Evolutionary conservation across 2,329 filamentous ascomycete genomes (phyloP), one percentile per base, ranked within the genome.

Genomic region (Epichloe brachyelytri): DNA sequence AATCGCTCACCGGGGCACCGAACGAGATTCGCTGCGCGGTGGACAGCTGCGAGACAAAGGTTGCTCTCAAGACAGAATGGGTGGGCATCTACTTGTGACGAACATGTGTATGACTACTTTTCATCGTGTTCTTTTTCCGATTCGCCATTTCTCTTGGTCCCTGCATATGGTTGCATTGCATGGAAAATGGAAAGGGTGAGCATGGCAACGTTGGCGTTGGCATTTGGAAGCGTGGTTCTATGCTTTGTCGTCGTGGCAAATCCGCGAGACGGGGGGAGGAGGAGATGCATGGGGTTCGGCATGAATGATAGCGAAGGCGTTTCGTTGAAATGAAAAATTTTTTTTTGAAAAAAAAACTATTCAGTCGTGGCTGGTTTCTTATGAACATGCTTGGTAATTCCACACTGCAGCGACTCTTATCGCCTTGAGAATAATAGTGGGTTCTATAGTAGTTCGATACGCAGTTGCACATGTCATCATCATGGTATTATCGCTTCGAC

Each of bases 41-140:
- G 0, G 77, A 80, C 0, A 73, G 67, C 36, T 84, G 80, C 60
- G 61, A 70, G 1, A 70, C 71, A 1, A 79, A 80, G 36, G 75
- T 80, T 3, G 67, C 66, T 15, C 59, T 60, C 17, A 83, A 83
- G 62, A 63, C 66, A 2, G 72, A 76, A 45, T 84, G 80, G 80
- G 73, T 83, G 15, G 80, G 80, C 11, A 73, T 83, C 38, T 83
- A 77, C 61, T 62, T 79, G 44, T 79, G 26, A 54, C 19, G 37
- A 3, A 20, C 8, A 33, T 19, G n/a, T 39, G 36, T 44, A 53
- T 14, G 40, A 48, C 12, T 20, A 19, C 14, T 14, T 26, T 34
- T 17, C 15, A 15, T 33, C 14, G 5, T 19, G 19, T 26, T 30
- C 17, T 14, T 30, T 34, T 40, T 40, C 17, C 5, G 7, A 41